phyloP scores from a whole-genome alignment of 495 filamentous ascomycete species.

The Lophiotrema nucula region DNA sequence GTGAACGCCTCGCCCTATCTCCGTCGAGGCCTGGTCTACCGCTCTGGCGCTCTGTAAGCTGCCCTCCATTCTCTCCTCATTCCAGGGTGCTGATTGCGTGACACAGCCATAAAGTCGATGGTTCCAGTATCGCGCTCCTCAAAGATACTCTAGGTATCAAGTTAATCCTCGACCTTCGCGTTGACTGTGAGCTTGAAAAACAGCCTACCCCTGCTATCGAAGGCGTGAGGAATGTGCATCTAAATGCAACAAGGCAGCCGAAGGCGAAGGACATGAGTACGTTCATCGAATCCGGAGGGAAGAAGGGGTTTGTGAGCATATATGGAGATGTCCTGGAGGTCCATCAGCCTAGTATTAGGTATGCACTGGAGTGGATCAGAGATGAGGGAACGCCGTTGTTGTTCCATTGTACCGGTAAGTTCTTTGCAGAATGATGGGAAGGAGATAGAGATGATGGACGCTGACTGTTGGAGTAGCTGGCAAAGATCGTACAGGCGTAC shows the following conservation, averaged over 20 bases:
- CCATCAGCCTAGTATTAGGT: conserved; percentile 40
- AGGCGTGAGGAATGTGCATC: conserved; percentile 23
- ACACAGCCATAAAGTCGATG: no score
- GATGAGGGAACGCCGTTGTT: conserved; percentile 47
- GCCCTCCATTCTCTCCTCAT: conserved; percentile 43
- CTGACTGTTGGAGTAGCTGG: conserved; percentile 41
- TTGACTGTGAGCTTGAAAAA: conserved; percentile 49
- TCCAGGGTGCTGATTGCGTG: no score
- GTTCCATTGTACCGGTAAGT: conserved; percentile 55
- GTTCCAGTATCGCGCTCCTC: conserved; percentile 53
- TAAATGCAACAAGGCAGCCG: conserved; percentile 1
- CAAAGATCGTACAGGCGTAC: conserved; percentile 64
- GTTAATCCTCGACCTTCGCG: conserved; percentile 66
- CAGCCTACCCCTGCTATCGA: conserved; percentile 39
- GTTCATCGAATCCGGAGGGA: conserved; percentile 16
- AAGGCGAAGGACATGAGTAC: conserved; percentile 5
- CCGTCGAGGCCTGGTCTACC: conserved; percentile 52
- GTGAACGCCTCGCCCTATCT: conserved; percentile 50
- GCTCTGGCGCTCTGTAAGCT: conserved; percentile 56
- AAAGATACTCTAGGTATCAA: conserved; percentile 53
- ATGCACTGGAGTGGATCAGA: conserved; percentile 45
- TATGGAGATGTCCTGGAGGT: conserved; percentile 44
- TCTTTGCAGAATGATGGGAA: background rate
- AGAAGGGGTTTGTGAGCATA: conserved; percentile 14
- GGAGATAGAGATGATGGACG: background rate